A percentile compares a stretch with the other conserved stretches of the same genome.
phyloP scores from a whole-genome alignment of 2,329 filamentous ascomycete species.

The Ophiocordyceps robertsii region DNA sequence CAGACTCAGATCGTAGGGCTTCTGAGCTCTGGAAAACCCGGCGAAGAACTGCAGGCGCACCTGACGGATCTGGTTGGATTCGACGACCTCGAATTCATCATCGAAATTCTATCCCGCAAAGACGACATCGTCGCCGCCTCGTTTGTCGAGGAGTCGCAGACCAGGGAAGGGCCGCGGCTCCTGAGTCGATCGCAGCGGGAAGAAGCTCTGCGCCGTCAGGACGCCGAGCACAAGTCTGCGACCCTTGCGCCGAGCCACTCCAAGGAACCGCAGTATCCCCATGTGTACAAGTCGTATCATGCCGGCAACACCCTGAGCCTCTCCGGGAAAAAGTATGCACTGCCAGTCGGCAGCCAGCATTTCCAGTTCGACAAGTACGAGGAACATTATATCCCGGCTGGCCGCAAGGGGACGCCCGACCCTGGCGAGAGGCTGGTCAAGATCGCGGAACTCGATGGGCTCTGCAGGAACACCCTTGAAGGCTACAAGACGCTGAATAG shows the following conservation, averaged over 20 bases:
- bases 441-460: conserved; percentile 72
- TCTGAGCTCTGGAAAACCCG: conserved; percentile 50
- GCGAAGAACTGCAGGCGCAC: conserved; percentile 83
- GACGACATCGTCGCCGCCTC: conserved; percentile 46
- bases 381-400: conserved; percentile 77
- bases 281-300: conserved; percentile 76
- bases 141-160: conserved; percentile 16
- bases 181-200: conserved; percentile 68
- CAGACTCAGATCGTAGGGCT: conserved; percentile 65
- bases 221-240: conserved; percentile 72
- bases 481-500: conserved; percentile 89
- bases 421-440: conserved; percentile 61
- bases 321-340: conserved; percentile 66
- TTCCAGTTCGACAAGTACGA: conserved; percentile 68
- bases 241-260: conserved; percentile 57
- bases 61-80: conserved; percentile 86
- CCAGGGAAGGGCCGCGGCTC: conserved; percentile 35
- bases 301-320: conserved; percentile 77
- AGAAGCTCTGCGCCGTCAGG: conserved; percentile 59
- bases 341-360: conserved; percentile 64
- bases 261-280: conserved; percentile 70
- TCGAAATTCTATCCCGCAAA: conserved; percentile 73
- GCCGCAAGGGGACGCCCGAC: conserved; percentile 60
- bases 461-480: conserved; percentile 84
- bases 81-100: conserved; percentile 85